phyloP scores from a whole-genome alignment of 2,329 filamentous ascomycete species.

The Claviceps humidiphila region DNA sequence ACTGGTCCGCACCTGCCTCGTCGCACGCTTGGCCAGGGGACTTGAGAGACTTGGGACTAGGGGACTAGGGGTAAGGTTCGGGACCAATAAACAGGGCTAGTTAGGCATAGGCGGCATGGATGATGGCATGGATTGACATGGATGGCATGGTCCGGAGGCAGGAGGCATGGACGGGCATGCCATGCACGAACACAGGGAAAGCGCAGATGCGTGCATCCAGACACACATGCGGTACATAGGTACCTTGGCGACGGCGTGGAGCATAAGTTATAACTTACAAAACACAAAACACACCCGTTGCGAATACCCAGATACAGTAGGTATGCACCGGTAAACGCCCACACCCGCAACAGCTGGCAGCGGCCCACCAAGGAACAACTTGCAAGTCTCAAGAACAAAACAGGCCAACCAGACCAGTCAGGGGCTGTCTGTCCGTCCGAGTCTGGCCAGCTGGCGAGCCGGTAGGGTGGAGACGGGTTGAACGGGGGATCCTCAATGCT shows the following conservation, averaged over 20 bases:
- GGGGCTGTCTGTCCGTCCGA: neutral
- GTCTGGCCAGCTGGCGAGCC: slow-evolving; percentile 13
- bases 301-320: too few species aligned
- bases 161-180: neutral
- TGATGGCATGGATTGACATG: neutral
- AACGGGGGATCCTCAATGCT: slow-evolving; percentile 14
- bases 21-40: neutral
- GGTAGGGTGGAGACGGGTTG: slow-evolving; percentile 11
- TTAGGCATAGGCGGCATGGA: neutral
- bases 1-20: slow-evolving; percentile 2
- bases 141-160: neutral
- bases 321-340: too few species aligned
- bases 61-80: too few species aligned
- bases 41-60: too few species aligned
- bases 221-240: neutral
- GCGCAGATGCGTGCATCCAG: neutral
- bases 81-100: neutral
- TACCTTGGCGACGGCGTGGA: neutral
- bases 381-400: neutral
- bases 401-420: neutral
- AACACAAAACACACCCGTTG: too few species aligned
- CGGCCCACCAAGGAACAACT: neutral
- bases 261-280: neutral
- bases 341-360: neutral
- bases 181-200: neutral